A percentile compares a stretch with the other conserved stretches of the same genome.
Conservation (phyloP, 2,329 filamentous ascomycete genomes). For the Curvularia hawaiiensis region DNA sequence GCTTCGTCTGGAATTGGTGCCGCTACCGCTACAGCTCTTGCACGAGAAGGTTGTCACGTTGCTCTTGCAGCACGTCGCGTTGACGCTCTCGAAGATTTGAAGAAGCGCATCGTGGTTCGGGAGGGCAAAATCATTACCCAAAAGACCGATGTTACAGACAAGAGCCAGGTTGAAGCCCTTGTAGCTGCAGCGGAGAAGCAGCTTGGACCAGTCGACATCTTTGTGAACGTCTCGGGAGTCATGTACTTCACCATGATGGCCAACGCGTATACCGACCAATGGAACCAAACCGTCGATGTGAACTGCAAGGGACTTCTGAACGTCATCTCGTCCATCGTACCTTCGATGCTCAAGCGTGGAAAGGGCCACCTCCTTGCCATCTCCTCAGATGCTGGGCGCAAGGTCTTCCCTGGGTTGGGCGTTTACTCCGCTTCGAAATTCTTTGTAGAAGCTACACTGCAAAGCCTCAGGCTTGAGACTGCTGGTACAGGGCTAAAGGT, state of each 20-base stretch:
- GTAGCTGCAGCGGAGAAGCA: slow-evolving; percentile 63
- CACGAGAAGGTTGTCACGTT: slow-evolving; percentile 72
- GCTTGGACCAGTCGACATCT: slow-evolving; percentile 75
- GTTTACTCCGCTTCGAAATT: slow-evolving; percentile 86
- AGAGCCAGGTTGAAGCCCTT: slow-evolving; percentile 68
- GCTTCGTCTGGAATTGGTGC: slow-evolving; percentile 81
- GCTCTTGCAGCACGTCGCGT: slow-evolving; percentile 73
- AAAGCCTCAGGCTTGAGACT: slow-evolving; percentile 75
- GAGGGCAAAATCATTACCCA: slow-evolving; percentile 71
- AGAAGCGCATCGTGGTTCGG: slow-evolving; percentile 61
- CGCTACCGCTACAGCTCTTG: slow-evolving; percentile 71
- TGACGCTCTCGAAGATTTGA: slow-evolving; percentile 70
- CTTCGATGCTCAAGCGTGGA: slow-evolving; percentile 72
- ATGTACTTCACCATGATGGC: slow-evolving; percentile 93
- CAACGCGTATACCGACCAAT: slow-evolving; percentile 73
- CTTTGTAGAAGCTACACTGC: slow-evolving; percentile 83
- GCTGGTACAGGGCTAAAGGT: slow-evolving; percentile 74
- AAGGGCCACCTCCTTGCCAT: slow-evolving; percentile 78
- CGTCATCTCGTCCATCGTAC: slow-evolving; percentile 71
- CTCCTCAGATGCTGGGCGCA: slow-evolving; percentile 80
- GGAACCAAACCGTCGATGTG: slow-evolving; percentile 82
- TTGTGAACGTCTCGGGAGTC: slow-evolving; percentile 81
- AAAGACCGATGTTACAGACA: slow-evolving; percentile 74
- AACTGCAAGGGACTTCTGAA: slow-evolving; percentile 85
- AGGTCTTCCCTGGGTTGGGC: slow-evolving; percentile 80